Evolutionary conservation across 2,329 filamentous ascomycete species (phyloP), one percentile per base, ranked within the genome.

Genomic region (Drechslerella coelobrocha): DNA sequence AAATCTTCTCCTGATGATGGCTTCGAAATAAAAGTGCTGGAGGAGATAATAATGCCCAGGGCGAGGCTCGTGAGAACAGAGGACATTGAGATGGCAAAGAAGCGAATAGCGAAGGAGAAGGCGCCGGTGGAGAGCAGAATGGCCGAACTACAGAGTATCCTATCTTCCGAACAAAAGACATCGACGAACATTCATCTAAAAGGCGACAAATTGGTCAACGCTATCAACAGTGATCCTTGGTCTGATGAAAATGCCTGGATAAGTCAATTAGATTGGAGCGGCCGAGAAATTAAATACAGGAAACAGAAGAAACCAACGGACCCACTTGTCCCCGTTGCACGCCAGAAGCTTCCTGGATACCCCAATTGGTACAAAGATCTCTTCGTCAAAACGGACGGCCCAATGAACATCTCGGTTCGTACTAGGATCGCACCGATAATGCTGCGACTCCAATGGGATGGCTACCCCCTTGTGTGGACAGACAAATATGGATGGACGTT

Each of bases 281-380:
- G 91, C 2, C 92, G 97, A 79, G 91, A 96, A 78, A 84, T 96
- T 72, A 92, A 86, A 77, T 89, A 88, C 2, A 97, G 94, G 81
- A 92, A 89, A 79, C 97, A 96, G 78, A 83, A 89, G 1, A 83
- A 91, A 47, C 91, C 89, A 8, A 55, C 53, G 9, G 66, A 71
- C 12, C 66, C 66, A 45, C 66, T 71, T 3, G 48, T 71, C 21
- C 66, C 66, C 27, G 89, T 88, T 6, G 88, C 88, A 9, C 84
- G 89, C 48, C 94, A 99, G 78, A 99, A 97, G 82, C 91, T 89
- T 80, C 92, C 93, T 0, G 94, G 94, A 12, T 94, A 90, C 89
- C 94, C 94, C 0, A 84, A 89, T 73, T 99, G 94, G 94, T 99
- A 96, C 80, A 97, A 94, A 77, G 91, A 92, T 77, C 82, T 99